Evolutionary conservation across 2,329 filamentous ascomycete species (phyloP).

Genomic region (Fusarium goolgardi): DNA sequence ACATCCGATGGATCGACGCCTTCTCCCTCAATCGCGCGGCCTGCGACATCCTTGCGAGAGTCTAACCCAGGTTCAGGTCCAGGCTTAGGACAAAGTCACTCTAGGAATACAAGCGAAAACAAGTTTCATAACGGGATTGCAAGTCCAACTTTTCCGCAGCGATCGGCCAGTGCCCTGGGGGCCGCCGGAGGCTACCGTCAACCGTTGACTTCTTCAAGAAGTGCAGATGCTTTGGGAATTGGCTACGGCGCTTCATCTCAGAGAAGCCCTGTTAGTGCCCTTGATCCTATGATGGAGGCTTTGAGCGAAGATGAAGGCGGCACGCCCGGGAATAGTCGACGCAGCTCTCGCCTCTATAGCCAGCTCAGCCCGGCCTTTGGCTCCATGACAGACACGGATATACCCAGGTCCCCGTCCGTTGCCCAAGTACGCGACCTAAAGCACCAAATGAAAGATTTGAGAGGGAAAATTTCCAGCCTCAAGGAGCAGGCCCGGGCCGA

Average conservation of each 20-base stretch:
- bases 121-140: conserved; percentile 47
- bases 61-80: conserved; percentile 29
- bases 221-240: conserved; percentile 55
- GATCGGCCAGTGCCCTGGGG: conserved; percentile 73
- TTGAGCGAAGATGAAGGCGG: conserved; percentile 65
- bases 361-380: conserved; percentile 61
- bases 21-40: conserved; percentile 59
- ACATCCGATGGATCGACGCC: conserved; percentile 64
- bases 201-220: conserved; percentile 58
- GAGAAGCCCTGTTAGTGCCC: conserved; percentile 55
- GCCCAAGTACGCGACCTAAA: conserved; percentile 79
- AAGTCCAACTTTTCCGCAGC: conserved; percentile 55
- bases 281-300: conserved; percentile 62
- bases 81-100: conserved; percentile 44
- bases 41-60: conserved; percentile 44
- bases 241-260: conserved; percentile 48
- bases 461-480: conserved; percentile 84
- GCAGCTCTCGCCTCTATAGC: conserved; percentile 42
- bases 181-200: conserved; percentile 69
- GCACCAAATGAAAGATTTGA: conserved; percentile 86
- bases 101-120: conserved; percentile 52
- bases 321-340: conserved; percentile 40
- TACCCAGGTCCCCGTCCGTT: conserved; percentile 76
- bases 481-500: conserved; percentile 84
- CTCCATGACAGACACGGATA: conserved; percentile 57